Percentiles rank a stretch among this genome's conserved stretches.
Conservation (phyloP, 78 protist genomes). For the Chrysochromulina tobinii region DNA sequence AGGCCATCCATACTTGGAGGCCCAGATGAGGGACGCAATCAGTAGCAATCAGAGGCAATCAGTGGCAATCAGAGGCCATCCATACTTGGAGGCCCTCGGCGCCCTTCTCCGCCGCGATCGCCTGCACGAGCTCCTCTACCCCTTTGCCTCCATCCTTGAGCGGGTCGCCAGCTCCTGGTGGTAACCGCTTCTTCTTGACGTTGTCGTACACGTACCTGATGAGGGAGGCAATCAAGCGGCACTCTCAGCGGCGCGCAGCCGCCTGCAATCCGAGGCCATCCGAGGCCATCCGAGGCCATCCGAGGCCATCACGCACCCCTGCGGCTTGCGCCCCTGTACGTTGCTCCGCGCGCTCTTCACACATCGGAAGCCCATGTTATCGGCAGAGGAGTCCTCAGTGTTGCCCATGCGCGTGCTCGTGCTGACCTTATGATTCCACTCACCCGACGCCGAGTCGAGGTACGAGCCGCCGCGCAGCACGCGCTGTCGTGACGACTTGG, state of each 20-base stretch:
- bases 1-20: too few species aligned
- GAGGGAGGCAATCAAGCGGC: too few species aligned
- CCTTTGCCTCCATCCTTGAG: conserved; percentile 18
- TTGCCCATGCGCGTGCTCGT: conserved; percentile 40
- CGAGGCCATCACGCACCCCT: not conserved
- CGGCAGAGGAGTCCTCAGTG: conserved; percentile 11
- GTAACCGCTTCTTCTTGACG: conserved; percentile 7
- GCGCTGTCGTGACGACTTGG: conserved; percentile 1
- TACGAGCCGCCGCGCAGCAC: conserved; percentile 44
- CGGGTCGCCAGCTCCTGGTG: conserved; percentile 22
- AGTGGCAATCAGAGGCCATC: not conserved
- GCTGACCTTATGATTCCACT: not conserved
- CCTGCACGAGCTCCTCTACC: conserved; percentile 24
- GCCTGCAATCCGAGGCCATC: not conserved
- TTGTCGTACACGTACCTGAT: not conserved
- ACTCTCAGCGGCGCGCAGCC: too few species aligned
- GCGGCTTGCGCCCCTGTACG: not conserved
- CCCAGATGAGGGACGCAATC: not conserved
- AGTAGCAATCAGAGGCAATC: not conserved
- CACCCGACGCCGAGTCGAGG: conserved; percentile 31
- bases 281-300: not conserved
- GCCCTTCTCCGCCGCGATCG: conserved; percentile 26
- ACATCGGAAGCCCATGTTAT: conserved; percentile 46
- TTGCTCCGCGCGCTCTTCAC: not conserved
- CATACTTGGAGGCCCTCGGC: conserved; percentile 35